phyloP scores from a whole-genome alignment of 164 flowering plant genomes.

The Cinnamomum chago region DNA sequence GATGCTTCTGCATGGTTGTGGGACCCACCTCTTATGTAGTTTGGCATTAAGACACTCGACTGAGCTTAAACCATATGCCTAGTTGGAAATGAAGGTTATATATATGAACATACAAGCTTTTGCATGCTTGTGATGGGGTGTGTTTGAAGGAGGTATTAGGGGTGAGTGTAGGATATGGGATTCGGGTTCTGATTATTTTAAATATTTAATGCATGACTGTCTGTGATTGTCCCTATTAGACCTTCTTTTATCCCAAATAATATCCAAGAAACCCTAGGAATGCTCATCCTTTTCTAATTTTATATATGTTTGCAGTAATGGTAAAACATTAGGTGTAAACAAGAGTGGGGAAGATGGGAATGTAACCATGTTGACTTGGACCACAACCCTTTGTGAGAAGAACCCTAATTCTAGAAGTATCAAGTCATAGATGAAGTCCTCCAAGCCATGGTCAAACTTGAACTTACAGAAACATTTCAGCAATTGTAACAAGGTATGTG shows the following conservation, averaged over 20 bases:
- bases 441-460: conserved; percentile 5
- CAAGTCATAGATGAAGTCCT: conserved; percentile 3
- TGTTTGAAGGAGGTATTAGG: conserved; percentile 1
- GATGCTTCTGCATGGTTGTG: neutral
- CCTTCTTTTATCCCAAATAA: conserved; percentile 1
- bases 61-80: neutral
- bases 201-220: neutral
- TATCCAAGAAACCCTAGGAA: conserved; percentile 5
- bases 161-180: conserved; percentile 1
- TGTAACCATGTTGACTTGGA: conserved; percentile 7
- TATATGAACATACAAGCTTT: neutral
- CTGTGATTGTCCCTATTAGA: neutral
- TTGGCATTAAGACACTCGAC: neutral
- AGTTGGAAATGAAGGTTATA: neutral
- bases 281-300: neutral
- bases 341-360: neutral
- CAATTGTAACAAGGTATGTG: too few relatives aligned
- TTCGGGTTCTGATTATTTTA: neutral
- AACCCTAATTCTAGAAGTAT: conserved; percentile 8
- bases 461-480: neutral
- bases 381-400: conserved; percentile 2
- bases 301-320: neutral
- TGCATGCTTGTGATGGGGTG: neutral
- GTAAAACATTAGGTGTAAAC: neutral
- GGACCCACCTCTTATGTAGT: neutral